These are phyloP conservation scores for Colletotrichum horii DNA, from an alignment of 2,329 filamentous ascomycete genomes.

Conservation along the genomic window DNA sequence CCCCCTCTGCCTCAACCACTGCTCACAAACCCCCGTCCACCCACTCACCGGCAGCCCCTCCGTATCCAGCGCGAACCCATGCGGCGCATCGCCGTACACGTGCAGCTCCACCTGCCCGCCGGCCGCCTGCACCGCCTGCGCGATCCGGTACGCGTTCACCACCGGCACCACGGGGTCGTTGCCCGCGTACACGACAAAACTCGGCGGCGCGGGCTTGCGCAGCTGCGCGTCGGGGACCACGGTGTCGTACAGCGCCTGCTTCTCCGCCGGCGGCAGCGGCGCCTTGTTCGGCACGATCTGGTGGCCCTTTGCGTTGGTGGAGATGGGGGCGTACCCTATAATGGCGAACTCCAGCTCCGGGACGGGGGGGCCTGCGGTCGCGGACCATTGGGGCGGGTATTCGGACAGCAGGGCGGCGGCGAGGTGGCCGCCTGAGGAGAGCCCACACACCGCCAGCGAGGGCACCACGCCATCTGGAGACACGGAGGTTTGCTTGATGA, in stretches of 20 bases:
- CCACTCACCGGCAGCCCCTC: conserved; percentile 21
- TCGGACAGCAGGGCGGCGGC: conserved; percentile 22
- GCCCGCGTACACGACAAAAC: conserved; percentile 25
- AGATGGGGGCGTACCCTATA: conserved; percentile 28
- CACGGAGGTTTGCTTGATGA: not conserved
- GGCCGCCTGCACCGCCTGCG: conserved; percentile 16
- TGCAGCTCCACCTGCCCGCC: conserved; percentile 24
- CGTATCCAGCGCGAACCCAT: conserved; percentile 25
- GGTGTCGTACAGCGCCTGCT: conserved; percentile 25
- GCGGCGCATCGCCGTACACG: conserved; percentile 24
- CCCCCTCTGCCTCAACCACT: conserved; percentile 21
- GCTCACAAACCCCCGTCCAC: conserved; percentile 23
- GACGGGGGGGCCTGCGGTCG: conserved; percentile 2
- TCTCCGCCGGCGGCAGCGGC: conserved; percentile 25
- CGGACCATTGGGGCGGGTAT: conserved; percentile 22
- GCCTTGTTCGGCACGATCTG: conserved; percentile 25
- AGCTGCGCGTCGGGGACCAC: conserved; percentile 26
- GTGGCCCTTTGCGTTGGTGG: conserved; percentile 24
- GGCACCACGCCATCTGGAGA: not conserved
- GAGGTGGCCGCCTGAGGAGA: conserved; percentile 27
- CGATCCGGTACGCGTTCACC: conserved; percentile 25
- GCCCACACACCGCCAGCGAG: conserved; percentile 22
- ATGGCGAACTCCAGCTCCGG: conserved; percentile 22
- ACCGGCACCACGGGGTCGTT: conserved; percentile 25
- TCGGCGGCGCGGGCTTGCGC: conserved; percentile 19